These are phyloP conservation scores for Candida gigantensis DNA, from an alignment of 1,139 yeast genomes.

Conservation along the genomic window DNA sequence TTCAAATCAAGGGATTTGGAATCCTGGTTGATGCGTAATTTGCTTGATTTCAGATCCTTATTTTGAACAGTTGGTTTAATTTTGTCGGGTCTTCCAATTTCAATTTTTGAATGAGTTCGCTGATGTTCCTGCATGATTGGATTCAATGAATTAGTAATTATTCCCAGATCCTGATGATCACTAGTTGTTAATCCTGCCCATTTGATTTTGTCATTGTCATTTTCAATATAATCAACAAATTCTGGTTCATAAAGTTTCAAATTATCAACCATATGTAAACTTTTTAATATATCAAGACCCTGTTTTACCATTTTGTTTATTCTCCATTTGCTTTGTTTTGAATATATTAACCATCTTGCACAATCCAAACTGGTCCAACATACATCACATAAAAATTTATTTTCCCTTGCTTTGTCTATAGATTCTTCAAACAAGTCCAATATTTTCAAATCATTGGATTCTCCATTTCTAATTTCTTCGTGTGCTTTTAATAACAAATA, in stretches of 20 bases:
- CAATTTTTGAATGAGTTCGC: too few species aligned
- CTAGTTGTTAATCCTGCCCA: conserved; percentile 34
- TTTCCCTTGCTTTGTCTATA: conserved; percentile 34
- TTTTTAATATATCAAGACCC: conserved; percentile 22
- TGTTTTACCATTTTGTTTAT: conserved; percentile 21
- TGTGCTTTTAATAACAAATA: conserved; percentile 37
- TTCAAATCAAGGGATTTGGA: conserved; percentile 19
- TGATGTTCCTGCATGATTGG: too few species aligned
- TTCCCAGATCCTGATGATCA: neutral
- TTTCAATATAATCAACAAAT: conserved; percentile 21
- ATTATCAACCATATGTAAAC: conserved; percentile 19
- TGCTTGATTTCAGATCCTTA: too few species aligned
- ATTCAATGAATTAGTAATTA: neutral
- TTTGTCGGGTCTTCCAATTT: too few species aligned
- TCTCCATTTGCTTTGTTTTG: conserved; percentile 24
- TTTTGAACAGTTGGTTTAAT: too few species aligned
- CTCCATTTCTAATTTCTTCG: conserved; percentile 18
- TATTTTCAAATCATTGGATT: conserved; percentile 33
- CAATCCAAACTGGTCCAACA: conserved; percentile 48
- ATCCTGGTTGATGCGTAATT: neutral
- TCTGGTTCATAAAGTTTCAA: conserved; percentile 18
- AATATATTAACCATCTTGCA: conserved; percentile 43
- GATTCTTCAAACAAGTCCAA: conserved; percentile 52
- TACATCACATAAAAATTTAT: conserved; percentile 38
- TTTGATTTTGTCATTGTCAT: conserved; percentile 17